phyloP scores from a whole-genome alignment of 2,329 filamentous ascomycete species.

The Rhynchosporium agropyri region DNA sequence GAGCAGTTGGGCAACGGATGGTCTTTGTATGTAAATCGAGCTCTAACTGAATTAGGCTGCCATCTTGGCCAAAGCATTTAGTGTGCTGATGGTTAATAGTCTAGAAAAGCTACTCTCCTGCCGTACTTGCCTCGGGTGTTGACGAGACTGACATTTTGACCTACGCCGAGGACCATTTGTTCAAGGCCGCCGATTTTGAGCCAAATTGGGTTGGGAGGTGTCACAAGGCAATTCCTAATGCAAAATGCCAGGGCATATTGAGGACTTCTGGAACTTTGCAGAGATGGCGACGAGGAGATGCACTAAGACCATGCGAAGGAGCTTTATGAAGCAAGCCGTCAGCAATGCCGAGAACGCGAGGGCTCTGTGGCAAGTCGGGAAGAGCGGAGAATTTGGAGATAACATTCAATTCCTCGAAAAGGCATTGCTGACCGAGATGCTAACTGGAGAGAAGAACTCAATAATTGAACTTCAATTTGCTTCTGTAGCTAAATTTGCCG shows the following conservation, averaged over 20 bases:
- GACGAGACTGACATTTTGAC: conserved; percentile 37
- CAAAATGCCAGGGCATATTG: conserved; percentile 30
- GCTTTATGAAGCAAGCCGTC: conserved; percentile 17
- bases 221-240: conserved; percentile 18
- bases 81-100: conserved; percentile 2
- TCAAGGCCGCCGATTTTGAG: conserved; percentile 38
- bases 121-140: conserved; percentile 25
- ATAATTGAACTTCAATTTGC: background rate
- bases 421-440: conserved; percentile 25
- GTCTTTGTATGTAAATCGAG: background rate
- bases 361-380: conserved; percentile 31
- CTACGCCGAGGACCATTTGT: conserved; percentile 37
- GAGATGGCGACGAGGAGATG: conserved; percentile 2
- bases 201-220: conserved; percentile 32
- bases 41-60: background rate
- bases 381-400: conserved; percentile 25
- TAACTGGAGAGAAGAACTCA: conserved; percentile 24
- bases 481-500: background rate
- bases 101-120: conserved; percentile 31
- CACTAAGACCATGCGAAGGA: conserved; percentile 13
- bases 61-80: background rate
- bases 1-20: background rate
- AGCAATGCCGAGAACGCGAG: conserved; percentile 27
- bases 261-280: conserved; percentile 18
- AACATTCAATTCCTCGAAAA: conserved; percentile 29